Conservation (phyloP, 352 stramenopile genomes). For the Phytophthora multivora region DNA sequence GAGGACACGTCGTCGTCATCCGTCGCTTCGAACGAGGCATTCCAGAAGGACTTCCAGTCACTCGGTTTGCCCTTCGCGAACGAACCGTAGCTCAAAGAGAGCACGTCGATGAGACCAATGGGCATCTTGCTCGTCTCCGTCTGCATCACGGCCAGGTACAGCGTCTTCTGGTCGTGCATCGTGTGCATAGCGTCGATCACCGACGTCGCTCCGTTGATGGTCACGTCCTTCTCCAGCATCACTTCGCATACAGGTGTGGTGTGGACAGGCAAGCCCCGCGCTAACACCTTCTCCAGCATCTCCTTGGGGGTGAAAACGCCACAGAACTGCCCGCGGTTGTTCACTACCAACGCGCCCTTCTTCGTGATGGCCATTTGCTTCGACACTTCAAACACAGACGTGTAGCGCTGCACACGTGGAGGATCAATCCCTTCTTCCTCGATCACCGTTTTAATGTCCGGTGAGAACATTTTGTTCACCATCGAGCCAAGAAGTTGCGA, state of each 20-base stretch:
- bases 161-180: constrained; percentile 89
- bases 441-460: constrained; percentile 85
- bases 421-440: constrained; percentile 79
- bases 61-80: constrained; percentile 88
- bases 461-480: constrained; percentile 89
- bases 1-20: constrained; percentile 82
- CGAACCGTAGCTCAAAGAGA: constrained; percentile 88
- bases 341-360: constrained; percentile 95
- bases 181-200: constrained; percentile 89
- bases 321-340: constrained; percentile 92
- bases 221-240: constrained; percentile 80
- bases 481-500: constrained; percentile 80
- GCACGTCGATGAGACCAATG: constrained; percentile 85
- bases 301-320: constrained; percentile 98
- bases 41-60: constrained; percentile 92
- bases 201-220: constrained; percentile 65
- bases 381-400: constrained; percentile 93
- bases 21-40: constrained; percentile 81
- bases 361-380: constrained; percentile 94
- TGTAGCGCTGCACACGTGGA: constrained; percentile 83
- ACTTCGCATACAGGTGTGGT: constrained; percentile 93
- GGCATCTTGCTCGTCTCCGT: constrained; percentile 66
- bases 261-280: constrained; percentile 91
- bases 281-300: constrained; percentile 96
- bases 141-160: constrained; percentile 85